phyloP scores from a whole-genome alignment of 495 filamentous ascomycete genomes.

The Penicillium riverlandense region DNA sequence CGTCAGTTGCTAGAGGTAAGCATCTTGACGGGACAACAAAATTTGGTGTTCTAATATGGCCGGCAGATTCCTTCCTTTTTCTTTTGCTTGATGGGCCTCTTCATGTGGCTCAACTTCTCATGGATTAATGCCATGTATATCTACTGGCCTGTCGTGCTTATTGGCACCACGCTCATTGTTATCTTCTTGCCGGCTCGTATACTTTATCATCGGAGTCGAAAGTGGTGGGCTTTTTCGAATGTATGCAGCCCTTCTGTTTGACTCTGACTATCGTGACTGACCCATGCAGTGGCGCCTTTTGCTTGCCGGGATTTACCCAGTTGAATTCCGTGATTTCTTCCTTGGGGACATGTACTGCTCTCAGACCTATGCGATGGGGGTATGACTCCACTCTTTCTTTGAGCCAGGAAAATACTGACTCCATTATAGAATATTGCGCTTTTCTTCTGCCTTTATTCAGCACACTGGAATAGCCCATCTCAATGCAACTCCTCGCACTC shows the following conservation, averaged over 20 bases:
- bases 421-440: slow-evolving; percentile 69
- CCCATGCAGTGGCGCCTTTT: slow-evolving; percentile 67
- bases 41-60: not conserved
- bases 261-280: slow-evolving; percentile 11
- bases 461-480: slow-evolving; percentile 59
- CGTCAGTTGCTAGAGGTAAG: slow-evolving; percentile 71
- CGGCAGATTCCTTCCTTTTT: slow-evolving; percentile 65
- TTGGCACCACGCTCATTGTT: slow-evolving; percentile 55
- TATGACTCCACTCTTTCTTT: slow-evolving; percentile 39
- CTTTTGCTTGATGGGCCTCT: slow-evolving; percentile 65
- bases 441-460: slow-evolving; percentile 89
- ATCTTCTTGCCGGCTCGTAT: slow-evolving; percentile 69
- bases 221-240: slow-evolving; percentile 79
- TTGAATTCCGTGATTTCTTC: slow-evolving; percentile 97
- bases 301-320: slow-evolving; percentile 78
- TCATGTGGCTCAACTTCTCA: slow-evolving; percentile 85
- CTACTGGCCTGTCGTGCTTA: slow-evolving; percentile 83
- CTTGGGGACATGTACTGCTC: slow-evolving; percentile 97
- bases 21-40: not conserved
- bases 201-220: slow-evolving; percentile 67
- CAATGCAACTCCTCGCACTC: slow-evolving; percentile 85
- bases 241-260: slow-evolving; percentile 42
- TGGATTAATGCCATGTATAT: slow-evolving; percentile 64
- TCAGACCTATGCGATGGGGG: slow-evolving; percentile 78
- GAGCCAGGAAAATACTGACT: slow-evolving; percentile 14